Evolutionary conservation across 352 stramenopile species (phyloP), one percentile per base, ranked within the genome.

Genomic region (Globisporangium nodosum): DNA sequence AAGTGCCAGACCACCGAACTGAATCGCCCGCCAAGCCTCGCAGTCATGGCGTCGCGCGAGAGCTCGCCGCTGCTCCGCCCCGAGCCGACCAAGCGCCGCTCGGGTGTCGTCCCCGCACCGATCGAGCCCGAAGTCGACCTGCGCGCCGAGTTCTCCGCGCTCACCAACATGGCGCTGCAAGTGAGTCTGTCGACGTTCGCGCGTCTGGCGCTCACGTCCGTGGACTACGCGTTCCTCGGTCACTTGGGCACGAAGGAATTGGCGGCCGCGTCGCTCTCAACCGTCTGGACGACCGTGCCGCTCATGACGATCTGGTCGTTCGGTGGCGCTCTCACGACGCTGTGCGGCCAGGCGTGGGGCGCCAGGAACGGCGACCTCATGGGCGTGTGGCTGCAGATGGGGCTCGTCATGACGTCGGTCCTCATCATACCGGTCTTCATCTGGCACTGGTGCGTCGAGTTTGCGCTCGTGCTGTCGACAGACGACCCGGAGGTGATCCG

Each of bases 211-310:
- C 71, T 92, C 56, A 85, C 73, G 58, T 90, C 82, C 1, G 79
- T 92, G 21, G 82, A 92, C 73, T 85, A 69, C 45, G 83, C 81
- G 24, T 92, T 91, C 50, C 65, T 92, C 30, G 83, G 83, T 3
- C 81, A 92, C 31, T 45, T 91, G 27, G 81, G 78, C 51, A 87
- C 78, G 3, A 76, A 73, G 4, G 84, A 77, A 40, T 70, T 92
- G 40, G 83, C 83, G 27, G 83, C 83, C 11, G 82, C 83, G 42
- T 90, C 83, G 50, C 68, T 92, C 9, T 70, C 83, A 42, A 81
- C 74, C 5, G 75, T 88, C 11, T 92, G 81, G 81, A 90, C 81
- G n/a, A 76, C 69, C 37, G 75, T 90, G 42, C 81, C 83, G 49
- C 61, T 92, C 18, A 67, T 78, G 16, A 71, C 66, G 31, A 76